A percentile compares a stretch with the other conserved stretches of the same genome.
Evolutionary conservation across 2,329 filamentous ascomycete genomes (phyloP).

Genomic region (Nannizziopsis barbatae): DNA sequence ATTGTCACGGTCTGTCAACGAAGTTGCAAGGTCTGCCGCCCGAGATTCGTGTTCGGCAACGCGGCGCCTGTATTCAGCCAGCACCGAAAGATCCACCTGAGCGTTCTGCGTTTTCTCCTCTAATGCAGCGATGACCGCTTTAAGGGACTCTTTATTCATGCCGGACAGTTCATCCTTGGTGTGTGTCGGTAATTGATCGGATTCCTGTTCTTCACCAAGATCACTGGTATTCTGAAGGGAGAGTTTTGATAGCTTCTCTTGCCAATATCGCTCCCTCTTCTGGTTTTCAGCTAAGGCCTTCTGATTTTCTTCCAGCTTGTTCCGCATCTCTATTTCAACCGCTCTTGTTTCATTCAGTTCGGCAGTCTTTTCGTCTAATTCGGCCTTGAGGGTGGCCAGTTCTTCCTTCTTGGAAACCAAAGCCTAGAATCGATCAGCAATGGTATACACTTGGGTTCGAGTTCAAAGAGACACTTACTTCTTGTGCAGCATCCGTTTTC

Average conservation of each 20-base stretch:
- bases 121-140: constrained; percentile 53
- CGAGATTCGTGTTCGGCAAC: constrained; percentile 72
- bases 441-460: not conserved
- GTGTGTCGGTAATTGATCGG: constrained; percentile 56
- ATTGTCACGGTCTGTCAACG: constrained; percentile 65
- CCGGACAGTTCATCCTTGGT: constrained; percentile 58
- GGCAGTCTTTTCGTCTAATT: constrained; percentile 73
- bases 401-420: constrained; percentile 70
- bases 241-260: constrained; percentile 79
- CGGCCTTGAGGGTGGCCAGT: constrained; percentile 64
- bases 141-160: constrained; percentile 52
- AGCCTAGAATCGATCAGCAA: constrained; percentile 34
- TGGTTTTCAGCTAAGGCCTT: constrained; percentile 80
- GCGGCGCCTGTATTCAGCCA: constrained; percentile 76
- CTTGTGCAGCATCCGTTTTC: constrained; percentile 71
- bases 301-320: constrained; percentile 92
- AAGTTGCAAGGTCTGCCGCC: constrained; percentile 70
- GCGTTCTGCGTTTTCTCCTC: constrained; percentile 73
- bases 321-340: constrained; percentile 93
- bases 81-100: constrained; percentile 76
- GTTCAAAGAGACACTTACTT: constrained; percentile 30
- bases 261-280: constrained; percentile 72
- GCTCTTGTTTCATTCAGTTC: constrained; percentile 84
- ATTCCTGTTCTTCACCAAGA: constrained; percentile 45
- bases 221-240: constrained; percentile 69